Evolutionary conservation across 2,329 filamentous ascomycete genomes (phyloP).

Genomic region (Pseudocercospora eumusae): DNA sequence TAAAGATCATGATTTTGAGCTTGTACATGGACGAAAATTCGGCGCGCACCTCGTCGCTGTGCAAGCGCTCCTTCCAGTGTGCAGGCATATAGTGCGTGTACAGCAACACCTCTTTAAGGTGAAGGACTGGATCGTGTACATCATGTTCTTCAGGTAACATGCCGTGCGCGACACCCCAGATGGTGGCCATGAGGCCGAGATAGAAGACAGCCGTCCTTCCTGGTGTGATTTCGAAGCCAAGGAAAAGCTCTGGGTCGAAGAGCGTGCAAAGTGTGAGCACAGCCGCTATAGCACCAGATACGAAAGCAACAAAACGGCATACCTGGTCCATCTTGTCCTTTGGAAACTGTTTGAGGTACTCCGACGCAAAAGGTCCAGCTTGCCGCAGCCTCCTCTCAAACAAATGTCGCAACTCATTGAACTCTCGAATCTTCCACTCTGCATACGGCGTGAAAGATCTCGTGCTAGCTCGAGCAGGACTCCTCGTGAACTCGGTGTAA

Average conservation of each 20-base stretch:
- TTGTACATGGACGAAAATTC: constrained; percentile 93
- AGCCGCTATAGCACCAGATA: constrained; percentile 81
- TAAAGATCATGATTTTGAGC: constrained; percentile 84
- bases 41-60: constrained; percentile 86
- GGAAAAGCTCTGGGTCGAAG: constrained; percentile 86
- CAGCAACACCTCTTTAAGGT: constrained; percentile 82
- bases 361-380: constrained; percentile 88
- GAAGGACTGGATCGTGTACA: constrained; percentile 89
- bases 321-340: constrained; percentile 90
- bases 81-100: constrained; percentile 90
- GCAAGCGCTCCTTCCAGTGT: constrained; percentile 85
- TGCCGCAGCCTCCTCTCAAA: constrained; percentile 89
- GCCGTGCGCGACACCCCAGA: constrained; percentile 82
- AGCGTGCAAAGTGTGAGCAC: constrained; percentile 81
- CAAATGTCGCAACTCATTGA: constrained; percentile 92
- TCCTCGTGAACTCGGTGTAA: constrained; percentile 96
- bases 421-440: constrained; percentile 97
- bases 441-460: constrained; percentile 90
- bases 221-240: constrained; percentile 86
- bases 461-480: constrained; percentile 81
- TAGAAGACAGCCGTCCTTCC: constrained; percentile 91
- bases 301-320: constrained; percentile 80
- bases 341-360: constrained; percentile 94
- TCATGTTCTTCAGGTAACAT: constrained; percentile 80
- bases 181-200: constrained; percentile 74